A percentile compares a stretch with the other conserved stretches of the same genome.
Conservation (phyloP, 2,329 filamentous ascomycete species). For the Tympanopsis confertula region DNA sequence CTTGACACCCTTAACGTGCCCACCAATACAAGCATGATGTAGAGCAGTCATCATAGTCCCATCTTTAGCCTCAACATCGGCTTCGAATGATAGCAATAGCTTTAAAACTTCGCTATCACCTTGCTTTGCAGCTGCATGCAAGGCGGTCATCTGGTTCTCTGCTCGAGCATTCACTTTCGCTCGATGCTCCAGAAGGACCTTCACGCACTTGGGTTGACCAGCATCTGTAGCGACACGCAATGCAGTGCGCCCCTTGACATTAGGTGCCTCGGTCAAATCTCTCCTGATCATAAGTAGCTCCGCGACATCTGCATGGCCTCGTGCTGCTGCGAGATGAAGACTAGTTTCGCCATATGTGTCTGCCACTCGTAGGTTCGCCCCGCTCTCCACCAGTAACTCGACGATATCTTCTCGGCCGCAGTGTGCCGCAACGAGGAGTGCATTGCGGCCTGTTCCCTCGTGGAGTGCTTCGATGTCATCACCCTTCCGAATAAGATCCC, state of each 20-base stretch:
- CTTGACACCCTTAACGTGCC: slow-evolving; percentile 12
- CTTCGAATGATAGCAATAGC: slow-evolving; percentile 16
- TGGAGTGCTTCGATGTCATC: slow-evolving; percentile 11
- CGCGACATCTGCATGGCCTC: slow-evolving; percentile 16
- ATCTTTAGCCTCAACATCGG: slow-evolving; percentile 22
- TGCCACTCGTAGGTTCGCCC: slow-evolving; percentile 13
- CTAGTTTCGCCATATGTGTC: slow-evolving; percentile 17
- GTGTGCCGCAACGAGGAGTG: slow-evolving; percentile 22
- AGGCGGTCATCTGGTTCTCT: slow-evolving; percentile 16
- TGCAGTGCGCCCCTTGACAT: slow-evolving; percentile 17
- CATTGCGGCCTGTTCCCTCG: slow-evolving; percentile 16
- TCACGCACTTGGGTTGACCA: slow-evolving; percentile 17
- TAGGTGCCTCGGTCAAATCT: slow-evolving; percentile 15
- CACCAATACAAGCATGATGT: slow-evolving; percentile 19
- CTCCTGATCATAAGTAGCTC: slow-evolving; percentile 13
- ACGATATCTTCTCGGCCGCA: slow-evolving; percentile 22
- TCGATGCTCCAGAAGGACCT: slow-evolving; percentile 15
- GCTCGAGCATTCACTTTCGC: slow-evolving; percentile 22
- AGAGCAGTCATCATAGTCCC: slow-evolving; percentile 19
- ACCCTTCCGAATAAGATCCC: slow-evolving; percentile 1
- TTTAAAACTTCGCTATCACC: slow-evolving; percentile 18
- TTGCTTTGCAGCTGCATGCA: slow-evolving; percentile 18
- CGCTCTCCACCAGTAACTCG: slow-evolving; percentile 15
- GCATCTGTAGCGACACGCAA: slow-evolving; percentile 20
- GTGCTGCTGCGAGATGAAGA: slow-evolving; percentile 17